phyloP scores from a whole-genome alignment of 352 stramenopile species.

The Phytophthora foliorum region DNA sequence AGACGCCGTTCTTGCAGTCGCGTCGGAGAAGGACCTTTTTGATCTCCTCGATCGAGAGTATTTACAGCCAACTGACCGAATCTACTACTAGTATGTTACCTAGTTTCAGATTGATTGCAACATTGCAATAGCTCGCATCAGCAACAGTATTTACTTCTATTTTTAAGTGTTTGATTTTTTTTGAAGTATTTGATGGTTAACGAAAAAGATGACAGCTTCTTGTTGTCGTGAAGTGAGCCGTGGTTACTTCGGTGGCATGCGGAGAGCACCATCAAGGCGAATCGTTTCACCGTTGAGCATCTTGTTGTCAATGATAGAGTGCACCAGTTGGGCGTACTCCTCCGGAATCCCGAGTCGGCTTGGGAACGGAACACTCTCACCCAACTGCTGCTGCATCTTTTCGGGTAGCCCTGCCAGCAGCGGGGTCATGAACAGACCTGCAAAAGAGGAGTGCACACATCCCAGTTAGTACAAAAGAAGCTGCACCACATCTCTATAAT shows the following conservation, averaged over 20 bases:
- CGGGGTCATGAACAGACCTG: slow-evolving; percentile 97
- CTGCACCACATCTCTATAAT: not conserved
- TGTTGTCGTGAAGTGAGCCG: not conserved
- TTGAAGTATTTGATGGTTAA: slow-evolving; percentile 34
- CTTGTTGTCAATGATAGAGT: slow-evolving; percentile 97
- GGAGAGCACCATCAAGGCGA: slow-evolving; percentile 96
- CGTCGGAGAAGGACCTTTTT: slow-evolving; percentile 75
- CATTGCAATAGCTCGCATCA: slow-evolving; percentile 12
- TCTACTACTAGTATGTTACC: slow-evolving; percentile 48
- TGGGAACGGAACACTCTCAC: slow-evolving; percentile 96
- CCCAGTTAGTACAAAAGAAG: not conserved
- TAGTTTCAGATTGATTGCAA: not conserved
- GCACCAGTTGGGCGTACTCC: slow-evolving; percentile 96
- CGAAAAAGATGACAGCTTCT: slow-evolving; percentile 4
- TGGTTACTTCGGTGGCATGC: slow-evolving; percentile 94
- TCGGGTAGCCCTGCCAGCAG: slow-evolving; percentile 96
- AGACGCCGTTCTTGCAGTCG: slow-evolving; percentile 46
- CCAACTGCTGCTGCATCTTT: slow-evolving; percentile 95
- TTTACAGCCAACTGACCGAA: slow-evolving; percentile 50
- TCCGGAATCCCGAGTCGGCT: slow-evolving; percentile 94
- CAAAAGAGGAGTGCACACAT: not conserved
- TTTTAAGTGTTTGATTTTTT: no score
- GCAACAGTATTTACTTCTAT: slow-evolving; percentile 42
- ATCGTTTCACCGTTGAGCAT: slow-evolving; percentile 99
- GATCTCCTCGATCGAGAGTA: slow-evolving; percentile 58